Evolutionary conservation across 2,329 filamentous ascomycete species (phyloP).

Genomic region (Aspergillus quadricinctus): DNA sequence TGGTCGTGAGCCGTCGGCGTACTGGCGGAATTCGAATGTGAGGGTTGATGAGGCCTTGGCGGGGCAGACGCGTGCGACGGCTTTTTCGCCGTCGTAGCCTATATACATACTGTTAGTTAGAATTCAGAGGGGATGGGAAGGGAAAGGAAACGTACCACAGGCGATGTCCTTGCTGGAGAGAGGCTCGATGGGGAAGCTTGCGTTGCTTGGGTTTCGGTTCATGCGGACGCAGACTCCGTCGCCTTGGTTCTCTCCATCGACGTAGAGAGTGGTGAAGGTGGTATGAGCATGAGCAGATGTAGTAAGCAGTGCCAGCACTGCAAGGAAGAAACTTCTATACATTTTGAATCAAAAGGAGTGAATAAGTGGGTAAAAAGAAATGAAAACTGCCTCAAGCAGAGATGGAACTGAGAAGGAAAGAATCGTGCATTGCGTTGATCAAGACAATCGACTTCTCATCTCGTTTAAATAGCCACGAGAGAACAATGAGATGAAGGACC

Average conservation of each 20-base stretch:
- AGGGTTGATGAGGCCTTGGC: slow-evolving; percentile 51
- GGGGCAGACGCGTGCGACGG: slow-evolving; percentile 46
- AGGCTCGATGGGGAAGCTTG: slow-evolving; percentile 56
- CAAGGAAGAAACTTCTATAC: not conserved
- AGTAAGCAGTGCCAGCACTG: not conserved
- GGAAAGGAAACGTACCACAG: slow-evolving; percentile 53
- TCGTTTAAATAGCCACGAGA: not conserved
- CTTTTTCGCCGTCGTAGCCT: slow-evolving; percentile 48
- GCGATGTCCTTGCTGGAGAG: slow-evolving; percentile 62
- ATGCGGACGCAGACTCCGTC: slow-evolving; percentile 69
- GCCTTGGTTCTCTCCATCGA: slow-evolving; percentile 61
- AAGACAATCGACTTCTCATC: not conserved
- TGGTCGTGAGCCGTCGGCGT: slow-evolving; percentile 52
- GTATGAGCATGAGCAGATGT: slow-evolving; percentile 49
- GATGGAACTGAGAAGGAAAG: not conserved
- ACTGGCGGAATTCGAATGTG: slow-evolving; percentile 64
- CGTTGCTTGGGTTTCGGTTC: slow-evolving; percentile 49
- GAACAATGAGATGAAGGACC: not conserved
- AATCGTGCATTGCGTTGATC: not conserved
- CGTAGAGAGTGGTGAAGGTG: slow-evolving; percentile 59
- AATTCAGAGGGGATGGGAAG: not conserved
- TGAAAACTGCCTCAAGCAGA: not conserved
- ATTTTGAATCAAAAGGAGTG: not conserved
- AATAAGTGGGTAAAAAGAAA: not conserved
- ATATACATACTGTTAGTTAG: not conserved